These are phyloP conservation scores for Zychaea mexicana DNA, from an alignment of 371 early-diverging fungal genomes.

Conservation along the genomic window DNA sequence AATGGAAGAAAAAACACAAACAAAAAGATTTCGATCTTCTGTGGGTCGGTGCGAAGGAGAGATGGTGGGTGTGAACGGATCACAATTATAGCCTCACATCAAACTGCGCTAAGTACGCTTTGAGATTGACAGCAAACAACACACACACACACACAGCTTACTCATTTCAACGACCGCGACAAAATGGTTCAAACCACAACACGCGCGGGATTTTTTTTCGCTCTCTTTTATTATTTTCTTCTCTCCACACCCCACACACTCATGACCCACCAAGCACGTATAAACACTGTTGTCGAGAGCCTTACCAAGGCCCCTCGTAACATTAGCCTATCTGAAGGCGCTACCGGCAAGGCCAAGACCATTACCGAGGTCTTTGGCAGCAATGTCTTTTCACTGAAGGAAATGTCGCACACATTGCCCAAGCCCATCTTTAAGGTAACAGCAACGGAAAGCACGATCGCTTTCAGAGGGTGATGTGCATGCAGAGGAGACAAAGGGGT, in stretches of 20 bases:
- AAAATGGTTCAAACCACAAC: slow-evolving; percentile 3
- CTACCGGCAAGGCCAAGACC: slow-evolving; percentile 73
- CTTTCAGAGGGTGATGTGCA: neutral
- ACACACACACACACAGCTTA: neutral
- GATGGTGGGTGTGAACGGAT: neutral
- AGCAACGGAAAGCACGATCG: too few relatives aligned
- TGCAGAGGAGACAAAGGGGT: neutral
- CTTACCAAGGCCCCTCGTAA: slow-evolving; percentile 36
- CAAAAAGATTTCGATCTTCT: neutral
- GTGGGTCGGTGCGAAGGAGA: neutral
- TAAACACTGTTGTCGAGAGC: slow-evolving; percentile 35
- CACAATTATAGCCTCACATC: too few relatives aligned
- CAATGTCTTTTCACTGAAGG: slow-evolving; percentile 90
- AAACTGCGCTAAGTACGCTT: neutral
- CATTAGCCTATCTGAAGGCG: slow-evolving; percentile 68
- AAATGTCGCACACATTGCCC: slow-evolving; percentile 87
- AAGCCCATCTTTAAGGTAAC: slow-evolving; percentile 84
- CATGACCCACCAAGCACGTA: slow-evolving; percentile 39
- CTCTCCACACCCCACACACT: slow-evolving; percentile 3
- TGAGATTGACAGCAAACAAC: neutral
- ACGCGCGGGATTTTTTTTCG: slow-evolving; percentile 2
- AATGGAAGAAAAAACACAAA: neutral
- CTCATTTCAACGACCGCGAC: neutral
- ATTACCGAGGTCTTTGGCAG: slow-evolving; percentile 90
- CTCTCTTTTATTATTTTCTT: slow-evolving; percentile 9